Base-by-base conservation (phyloP, 495 filamentous ascomycete species). In the Podospora conica region DNA sequence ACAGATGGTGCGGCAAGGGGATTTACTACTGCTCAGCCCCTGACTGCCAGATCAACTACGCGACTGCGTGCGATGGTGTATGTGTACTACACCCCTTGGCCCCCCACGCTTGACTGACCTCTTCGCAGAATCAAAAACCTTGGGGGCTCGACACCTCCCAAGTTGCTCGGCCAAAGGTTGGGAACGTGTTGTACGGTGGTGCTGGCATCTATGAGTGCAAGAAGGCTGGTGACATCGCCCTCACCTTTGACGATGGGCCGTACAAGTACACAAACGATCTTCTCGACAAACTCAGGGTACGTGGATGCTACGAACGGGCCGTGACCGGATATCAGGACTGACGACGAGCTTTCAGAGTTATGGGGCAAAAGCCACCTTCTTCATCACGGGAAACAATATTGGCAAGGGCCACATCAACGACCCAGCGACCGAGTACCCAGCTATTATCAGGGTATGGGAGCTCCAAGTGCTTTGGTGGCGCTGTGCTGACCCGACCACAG, bases 161-260 rank as follows among this genome's bases (percentile, higher is more conserved):
- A 1, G 81, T 91, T 69, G 68, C 83, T 55, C 85, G 89, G 15
- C 81, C 86, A 48, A 82, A 86, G 20, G 9, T 87, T 18, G 89
- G 89, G 22, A 73, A 62, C 22, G 80, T 87, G 3, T 78, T 77
- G 18, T 92, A 91, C 71, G 85, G 82, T 15, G 86, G 86, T 18
- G 74, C 75, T 3, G 84, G 84, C 6, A 87, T 95, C 63, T 89
- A 88, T 53, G 83, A 87, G 55, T 96, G 91, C 69, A 78, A 77
- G 6, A 79, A 80, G 15, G 75, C 82, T 1, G 87, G 88, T 23
- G 85, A 86, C 21, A 83, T 93, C 65, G 91, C 91, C 56, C 70
- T 93, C 58, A 93, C 91, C 1, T 93, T 85, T 72, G 91, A 94
- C 67, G 91, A 94, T 72, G 91, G 91, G 10, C 91, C 91, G 1